Evolutionary conservation across 805 yeast species (phyloP).

Genomic region (Candida morakotiae): DNA sequence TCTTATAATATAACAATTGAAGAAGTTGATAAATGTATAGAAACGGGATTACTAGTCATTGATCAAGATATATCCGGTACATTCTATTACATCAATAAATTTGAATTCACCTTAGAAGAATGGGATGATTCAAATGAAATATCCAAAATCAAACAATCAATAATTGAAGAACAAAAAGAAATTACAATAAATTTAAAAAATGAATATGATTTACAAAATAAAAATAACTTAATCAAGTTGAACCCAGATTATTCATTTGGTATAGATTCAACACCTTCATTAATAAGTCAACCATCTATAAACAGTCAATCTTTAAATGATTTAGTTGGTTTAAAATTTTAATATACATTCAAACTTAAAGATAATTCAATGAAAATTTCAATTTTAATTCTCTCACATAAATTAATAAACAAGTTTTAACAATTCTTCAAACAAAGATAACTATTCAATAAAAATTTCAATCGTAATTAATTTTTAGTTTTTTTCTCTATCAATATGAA

Average conservation of each 20-base stretch:
- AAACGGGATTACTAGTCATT: conserved; percentile 52
- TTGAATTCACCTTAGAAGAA: conserved; percentile 9
- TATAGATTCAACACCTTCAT: background rate
- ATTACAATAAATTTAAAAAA: conserved; percentile 13
- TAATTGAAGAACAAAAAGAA: conserved; percentile 15
- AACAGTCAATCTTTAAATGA: conserved; percentile 5
- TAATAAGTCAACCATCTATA: too few relatives aligned
- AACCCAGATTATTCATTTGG: conserved; percentile 10
- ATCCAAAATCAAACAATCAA: conserved; percentile 10
- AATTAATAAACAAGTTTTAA: too few relatives aligned
- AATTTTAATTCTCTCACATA: too few relatives aligned
- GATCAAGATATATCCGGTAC: conserved; percentile 70
- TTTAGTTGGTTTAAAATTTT: conserved; percentile 11
- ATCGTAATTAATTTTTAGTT: background rate
- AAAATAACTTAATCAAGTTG: conserved; percentile 12
- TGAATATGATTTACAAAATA: conserved; percentile 8
- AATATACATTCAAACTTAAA: background rate
- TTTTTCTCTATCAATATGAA: conserved; percentile 4
- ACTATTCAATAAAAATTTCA: too few relatives aligned
- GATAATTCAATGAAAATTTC: too few relatives aligned
- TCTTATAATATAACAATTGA: conserved; percentile 62
- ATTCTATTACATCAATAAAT: conserved; percentile 53
- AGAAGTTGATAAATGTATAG: conserved; percentile 58
- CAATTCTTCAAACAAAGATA: too few relatives aligned
- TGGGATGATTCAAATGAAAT: conserved; percentile 10